Conservation (phyloP, 495 filamentous ascomycete species). For the Tuber melanosporum region DNA sequence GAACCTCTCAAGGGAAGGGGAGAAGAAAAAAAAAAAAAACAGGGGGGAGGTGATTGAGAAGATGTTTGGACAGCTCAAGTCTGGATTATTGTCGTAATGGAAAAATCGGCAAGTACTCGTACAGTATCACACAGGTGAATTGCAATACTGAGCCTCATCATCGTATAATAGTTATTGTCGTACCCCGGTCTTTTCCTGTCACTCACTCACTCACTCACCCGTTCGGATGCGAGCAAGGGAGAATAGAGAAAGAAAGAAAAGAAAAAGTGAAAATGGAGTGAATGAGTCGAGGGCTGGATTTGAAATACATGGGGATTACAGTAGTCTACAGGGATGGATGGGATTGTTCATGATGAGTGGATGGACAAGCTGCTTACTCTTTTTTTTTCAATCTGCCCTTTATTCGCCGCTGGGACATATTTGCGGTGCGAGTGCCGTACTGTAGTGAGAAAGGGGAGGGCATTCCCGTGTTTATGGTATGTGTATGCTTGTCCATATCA, state of each 20-base stretch:
- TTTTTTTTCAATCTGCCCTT: neutral
- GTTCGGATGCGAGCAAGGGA: neutral
- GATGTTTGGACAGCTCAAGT: neutral
- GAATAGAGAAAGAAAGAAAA: neutral
- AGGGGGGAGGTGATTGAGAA: neutral
- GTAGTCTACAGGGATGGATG: neutral
- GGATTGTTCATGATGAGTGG: neutral
- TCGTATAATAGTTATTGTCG: neutral
- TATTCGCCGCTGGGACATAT: neutral
- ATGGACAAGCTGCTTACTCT: neutral
- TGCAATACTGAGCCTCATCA: neutral
- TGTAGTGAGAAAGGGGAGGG: slow-evolving; percentile 17
- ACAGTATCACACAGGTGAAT: neutral
- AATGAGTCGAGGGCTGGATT: neutral
- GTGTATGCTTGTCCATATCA: slow-evolving; percentile 13
- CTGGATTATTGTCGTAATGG: neutral
- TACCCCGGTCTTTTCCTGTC: neutral
- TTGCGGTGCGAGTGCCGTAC: neutral
- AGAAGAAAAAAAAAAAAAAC: neutral
- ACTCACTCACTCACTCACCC: neutral
- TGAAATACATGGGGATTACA: neutral
- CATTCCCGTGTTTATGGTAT: slow-evolving; percentile 13
- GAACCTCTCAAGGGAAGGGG: neutral
- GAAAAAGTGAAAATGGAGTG: neutral
- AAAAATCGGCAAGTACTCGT: no score